Base-by-base conservation (phyloP, 1,284 basidiomycete genomes). In the Crucibulum cyathiforme region DNA sequence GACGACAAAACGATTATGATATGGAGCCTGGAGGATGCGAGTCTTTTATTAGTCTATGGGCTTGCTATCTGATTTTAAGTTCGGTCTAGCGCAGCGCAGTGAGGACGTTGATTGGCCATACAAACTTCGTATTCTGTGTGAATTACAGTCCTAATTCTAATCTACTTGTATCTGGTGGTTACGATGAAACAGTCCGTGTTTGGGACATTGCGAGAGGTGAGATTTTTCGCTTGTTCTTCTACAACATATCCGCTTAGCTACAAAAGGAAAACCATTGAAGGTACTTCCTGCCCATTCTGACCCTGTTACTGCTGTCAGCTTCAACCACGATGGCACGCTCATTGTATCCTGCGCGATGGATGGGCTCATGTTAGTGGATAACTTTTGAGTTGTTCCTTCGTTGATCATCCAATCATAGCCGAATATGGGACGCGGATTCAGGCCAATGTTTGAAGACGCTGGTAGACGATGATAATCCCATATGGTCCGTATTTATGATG, bases 391-490 rank as follows among this genome's bases (percentile, higher is more conserved):
- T 54, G 35, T 49, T 60, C 57, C 56, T 58, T 37, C 37, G 6
- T 55, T 63, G 58, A 58, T 57, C 37, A 56, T 48, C 47, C 38
- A 43, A 58, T 46, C 31, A 37, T 68, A 97, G 96, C 73, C 95
- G 96, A 54, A 87, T 98, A 63, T 99, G 98, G 98, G 96, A 98
- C 71, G 90, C 94, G 0, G 90, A 95, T 57, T 96, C 95, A 0
- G 98, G 96, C 1, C 96, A 98, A 74, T 99, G 98, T 77, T 82
- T 99, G 46, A 98, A 97, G 75, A 99, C 98, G 5, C 77, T 99
- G 34, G 95, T 96, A 10, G 96, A 98, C 67, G 95, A 96, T 68
- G 94, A 96, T 63, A 97, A 97, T 78, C 93, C 94, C 3, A 94
- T 97, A 57, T 93, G 96, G 90, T 94, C 63, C 51, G 85, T 66